These are phyloP conservation scores for Aechmea fasciata DNA, from an alignment of 176 grass and related monocot genomes.

Conservation along the genomic window DNA sequence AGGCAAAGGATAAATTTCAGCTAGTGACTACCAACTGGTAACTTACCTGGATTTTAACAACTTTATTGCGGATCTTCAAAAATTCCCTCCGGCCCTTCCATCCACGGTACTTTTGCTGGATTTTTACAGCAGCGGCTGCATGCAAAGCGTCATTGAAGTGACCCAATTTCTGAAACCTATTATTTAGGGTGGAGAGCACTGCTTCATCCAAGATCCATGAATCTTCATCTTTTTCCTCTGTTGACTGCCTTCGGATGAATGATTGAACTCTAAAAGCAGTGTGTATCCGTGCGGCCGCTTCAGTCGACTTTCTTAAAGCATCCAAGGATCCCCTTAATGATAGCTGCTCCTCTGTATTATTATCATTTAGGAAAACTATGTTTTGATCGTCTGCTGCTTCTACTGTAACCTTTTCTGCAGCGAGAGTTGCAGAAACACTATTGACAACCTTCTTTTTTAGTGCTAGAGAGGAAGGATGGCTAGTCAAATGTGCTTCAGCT, in stretches of 20 bases:
- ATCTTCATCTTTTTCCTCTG: constrained; percentile 17
- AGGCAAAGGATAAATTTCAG: background rate
- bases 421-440: constrained; percentile 36
- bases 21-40: background rate
- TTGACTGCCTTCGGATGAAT: constrained; percentile 43
- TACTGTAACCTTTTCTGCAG: constrained; percentile 38
- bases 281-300: constrained; percentile 54
- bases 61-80: constrained; percentile 42
- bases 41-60: constrained; percentile 84
- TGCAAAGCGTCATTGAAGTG: constrained; percentile 42
- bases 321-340: constrained; percentile 37
- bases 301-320: constrained; percentile 58
- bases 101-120: constrained; percentile 77
- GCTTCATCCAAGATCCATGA: constrained; percentile 12
- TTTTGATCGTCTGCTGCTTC: constrained; percentile 18
- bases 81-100: constrained; percentile 79
- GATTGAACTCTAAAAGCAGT: constrained; percentile 63
- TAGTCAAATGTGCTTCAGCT: constrained; percentile 77
- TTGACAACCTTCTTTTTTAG: constrained; percentile 41
- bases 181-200: constrained; percentile 24
- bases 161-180: constrained; percentile 18
- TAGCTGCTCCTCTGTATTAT: background rate
- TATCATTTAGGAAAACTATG: background rate
- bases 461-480: constrained; percentile 55
- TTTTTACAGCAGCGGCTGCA: constrained; percentile 45